Percentiles rank a stretch among this genome's conserved stretches.
Evolutionary conservation across 208 protist species (phyloP).

Genomic region (Leishmania martiniquensis): DNA sequence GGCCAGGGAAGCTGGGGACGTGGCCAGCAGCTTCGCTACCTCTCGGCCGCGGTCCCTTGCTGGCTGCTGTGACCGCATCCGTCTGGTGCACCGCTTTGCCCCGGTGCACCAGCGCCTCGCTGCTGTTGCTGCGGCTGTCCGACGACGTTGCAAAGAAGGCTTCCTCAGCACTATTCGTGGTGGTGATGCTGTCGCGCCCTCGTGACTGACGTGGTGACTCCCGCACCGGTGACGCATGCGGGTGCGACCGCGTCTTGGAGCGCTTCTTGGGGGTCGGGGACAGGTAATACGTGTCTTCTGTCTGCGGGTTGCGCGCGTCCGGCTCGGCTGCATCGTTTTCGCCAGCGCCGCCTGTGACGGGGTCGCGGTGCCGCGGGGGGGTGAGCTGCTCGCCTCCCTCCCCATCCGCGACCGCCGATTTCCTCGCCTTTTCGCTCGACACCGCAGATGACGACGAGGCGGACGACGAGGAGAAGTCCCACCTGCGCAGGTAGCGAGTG

Average conservation of each 20-base stretch:
- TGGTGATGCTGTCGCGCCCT: slow-evolving; percentile 14
- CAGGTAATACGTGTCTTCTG: slow-evolving; percentile 26
- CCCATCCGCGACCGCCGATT: background rate
- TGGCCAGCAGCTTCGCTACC: background rate
- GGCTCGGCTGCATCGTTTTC: slow-evolving; percentile 13
- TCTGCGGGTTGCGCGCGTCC: slow-evolving; percentile 11
- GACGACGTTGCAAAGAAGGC: slow-evolving; percentile 29
- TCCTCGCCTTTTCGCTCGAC: background rate
- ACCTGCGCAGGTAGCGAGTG: slow-evolving; percentile 22
- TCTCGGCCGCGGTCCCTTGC: background rate
- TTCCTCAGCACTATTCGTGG: slow-evolving; percentile 27
- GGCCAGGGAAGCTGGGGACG: slow-evolving; percentile 10
- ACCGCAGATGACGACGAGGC: background rate
- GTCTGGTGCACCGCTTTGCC: background rate
- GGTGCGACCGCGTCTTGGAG: slow-evolving; percentile 50
- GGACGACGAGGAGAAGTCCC: slow-evolving; percentile 19
- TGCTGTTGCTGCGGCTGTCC: background rate
- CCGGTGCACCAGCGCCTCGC: background rate
- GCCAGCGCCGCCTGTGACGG: background rate
- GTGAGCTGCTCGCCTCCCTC: background rate
- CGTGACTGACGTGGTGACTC: background rate
- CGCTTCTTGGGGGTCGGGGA: slow-evolving; percentile 62
- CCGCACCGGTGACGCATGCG: background rate
- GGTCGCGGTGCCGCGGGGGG: slow-evolving; percentile 3
- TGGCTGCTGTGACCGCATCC: background rate